Conservation (phyloP, 257 asterid species). For the Craterostigma plantagineum region DNA sequence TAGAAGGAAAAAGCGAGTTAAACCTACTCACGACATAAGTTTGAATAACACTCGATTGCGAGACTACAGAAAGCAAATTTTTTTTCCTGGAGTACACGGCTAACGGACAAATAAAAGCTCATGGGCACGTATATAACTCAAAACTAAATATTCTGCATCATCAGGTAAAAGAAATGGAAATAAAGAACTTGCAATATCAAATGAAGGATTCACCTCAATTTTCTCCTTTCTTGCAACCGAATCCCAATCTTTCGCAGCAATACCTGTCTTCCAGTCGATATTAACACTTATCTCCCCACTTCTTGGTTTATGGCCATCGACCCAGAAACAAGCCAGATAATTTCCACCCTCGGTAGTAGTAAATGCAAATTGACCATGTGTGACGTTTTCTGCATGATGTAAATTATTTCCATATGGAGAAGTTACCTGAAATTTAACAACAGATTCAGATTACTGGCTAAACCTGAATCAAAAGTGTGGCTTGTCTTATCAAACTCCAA, state of each 20-base stretch:
- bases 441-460: not conserved
- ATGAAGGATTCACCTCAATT: conserved; percentile 38
- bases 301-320: conserved; percentile 14
- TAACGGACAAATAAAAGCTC: too few relatives aligned
- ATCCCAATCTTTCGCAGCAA: conserved; percentile 50
- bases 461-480: not conserved
- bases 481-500: too few relatives aligned
- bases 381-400: conserved; percentile 22
- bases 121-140: not conserved
- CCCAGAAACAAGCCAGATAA: conserved; percentile 35
- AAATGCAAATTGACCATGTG: conserved; percentile 34
- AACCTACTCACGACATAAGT: not conserved
- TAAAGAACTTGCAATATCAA: not conserved
- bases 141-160: not conserved
- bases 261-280: conserved; percentile 34
- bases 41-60: not conserved
- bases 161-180: conserved; percentile 2
- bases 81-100: too few relatives aligned
- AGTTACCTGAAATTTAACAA: conserved; percentile 24
- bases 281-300: conserved; percentile 22
- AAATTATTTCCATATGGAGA: conserved; percentile 35
- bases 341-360: conserved; percentile 36
- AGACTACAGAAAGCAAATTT: too few relatives aligned
- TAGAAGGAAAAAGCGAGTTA: conserved; percentile 13
- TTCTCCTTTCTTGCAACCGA: conserved; percentile 35